A percentile compares a stretch with the other conserved stretches of the same genome.
phyloP scores from a whole-genome alignment of 2,329 filamentous ascomycete genomes.

The Verticillium klebahnii region DNA sequence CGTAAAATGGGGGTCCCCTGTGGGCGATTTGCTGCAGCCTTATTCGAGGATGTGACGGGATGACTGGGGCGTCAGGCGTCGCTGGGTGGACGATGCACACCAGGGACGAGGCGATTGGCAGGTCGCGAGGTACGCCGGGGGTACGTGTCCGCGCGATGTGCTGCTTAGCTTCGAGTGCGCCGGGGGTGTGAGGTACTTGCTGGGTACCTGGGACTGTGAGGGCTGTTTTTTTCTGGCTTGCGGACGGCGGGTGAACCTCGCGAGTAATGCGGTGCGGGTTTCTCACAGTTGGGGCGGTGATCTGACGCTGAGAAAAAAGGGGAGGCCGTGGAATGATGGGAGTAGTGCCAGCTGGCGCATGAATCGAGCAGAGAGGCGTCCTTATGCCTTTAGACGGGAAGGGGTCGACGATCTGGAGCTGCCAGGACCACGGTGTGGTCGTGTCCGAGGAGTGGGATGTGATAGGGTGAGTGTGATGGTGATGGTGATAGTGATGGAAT shows the following conservation, averaged over 20 bases:
- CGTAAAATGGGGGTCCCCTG: background rate
- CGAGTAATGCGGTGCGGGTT: background rate
- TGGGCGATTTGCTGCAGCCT: slow-evolving; percentile 8
- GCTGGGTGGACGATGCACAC: slow-evolving; percentile 10
- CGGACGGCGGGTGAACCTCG: background rate
- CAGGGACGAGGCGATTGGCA: slow-evolving; percentile 4
- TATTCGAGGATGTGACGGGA: slow-evolving; percentile 9
- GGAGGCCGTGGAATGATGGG: background rate
- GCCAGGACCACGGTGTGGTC: background rate
- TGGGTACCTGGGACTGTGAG: background rate
- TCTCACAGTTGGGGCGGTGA: background rate
- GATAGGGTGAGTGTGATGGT: background rate
- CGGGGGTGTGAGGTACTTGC: background rate
- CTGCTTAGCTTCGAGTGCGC: background rate
- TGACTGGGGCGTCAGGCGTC: slow-evolving; percentile 2
- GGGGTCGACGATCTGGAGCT: background rate
- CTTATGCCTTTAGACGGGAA: background rate
- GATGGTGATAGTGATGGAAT: background rate
- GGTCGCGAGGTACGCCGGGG: background rate
- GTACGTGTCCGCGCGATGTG: background rate
- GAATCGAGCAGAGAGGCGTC: background rate
- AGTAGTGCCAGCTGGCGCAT: background rate
- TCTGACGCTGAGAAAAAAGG: background rate
- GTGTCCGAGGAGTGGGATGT: background rate
- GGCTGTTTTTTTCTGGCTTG: background rate